phyloP scores from a whole-genome alignment of 2,329 filamentous ascomycete species.

The Botrytis paeoniae region DNA sequence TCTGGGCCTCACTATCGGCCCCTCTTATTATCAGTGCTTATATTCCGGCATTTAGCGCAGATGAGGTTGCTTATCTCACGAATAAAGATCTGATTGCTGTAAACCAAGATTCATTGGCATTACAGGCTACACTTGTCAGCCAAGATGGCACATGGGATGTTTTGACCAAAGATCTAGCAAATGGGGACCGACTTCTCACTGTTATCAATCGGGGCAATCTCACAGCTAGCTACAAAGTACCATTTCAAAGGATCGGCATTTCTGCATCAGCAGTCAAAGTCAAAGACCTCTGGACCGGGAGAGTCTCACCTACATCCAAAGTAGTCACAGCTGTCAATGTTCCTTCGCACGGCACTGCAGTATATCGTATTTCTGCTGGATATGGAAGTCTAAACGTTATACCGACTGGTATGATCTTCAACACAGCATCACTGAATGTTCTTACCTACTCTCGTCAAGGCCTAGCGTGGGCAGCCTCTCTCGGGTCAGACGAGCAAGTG shows the following conservation, averaged over 20 bases:
- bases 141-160: conserved; percentile 45
- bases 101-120: conserved; percentile 34
- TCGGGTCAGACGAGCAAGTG: conserved; percentile 43
- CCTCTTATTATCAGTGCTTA: conserved; percentile 37
- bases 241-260: conserved; percentile 34
- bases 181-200: conserved; percentile 47
- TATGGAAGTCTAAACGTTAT: conserved; percentile 25
- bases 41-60: conserved; percentile 37
- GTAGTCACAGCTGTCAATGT: conserved; percentile 40
- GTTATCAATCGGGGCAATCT: conserved; percentile 45
- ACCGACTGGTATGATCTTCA: conserved; percentile 50
- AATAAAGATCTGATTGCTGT: conserved; percentile 37
- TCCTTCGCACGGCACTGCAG: conserved; percentile 38
- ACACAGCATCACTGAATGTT: conserved; percentile 46
- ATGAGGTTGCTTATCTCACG: conserved; percentile 40
- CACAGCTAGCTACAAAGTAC: conserved; percentile 37
- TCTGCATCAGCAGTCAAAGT: conserved; percentile 33
- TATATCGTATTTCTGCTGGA: conserved; percentile 43
- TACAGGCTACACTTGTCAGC: conserved; percentile 45
- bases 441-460: conserved; percentile 36
- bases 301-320: conserved; percentile 38
- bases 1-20: conserved; percentile 34
- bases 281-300: conserved; percentile 46
- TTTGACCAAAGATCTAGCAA: conserved; percentile 46
- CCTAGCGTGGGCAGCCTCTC: conserved; percentile 41